Evolutionary conservation across 495 filamentous ascomycete genomes (phyloP).

Genomic region (Cenococcum geophilum): DNA sequence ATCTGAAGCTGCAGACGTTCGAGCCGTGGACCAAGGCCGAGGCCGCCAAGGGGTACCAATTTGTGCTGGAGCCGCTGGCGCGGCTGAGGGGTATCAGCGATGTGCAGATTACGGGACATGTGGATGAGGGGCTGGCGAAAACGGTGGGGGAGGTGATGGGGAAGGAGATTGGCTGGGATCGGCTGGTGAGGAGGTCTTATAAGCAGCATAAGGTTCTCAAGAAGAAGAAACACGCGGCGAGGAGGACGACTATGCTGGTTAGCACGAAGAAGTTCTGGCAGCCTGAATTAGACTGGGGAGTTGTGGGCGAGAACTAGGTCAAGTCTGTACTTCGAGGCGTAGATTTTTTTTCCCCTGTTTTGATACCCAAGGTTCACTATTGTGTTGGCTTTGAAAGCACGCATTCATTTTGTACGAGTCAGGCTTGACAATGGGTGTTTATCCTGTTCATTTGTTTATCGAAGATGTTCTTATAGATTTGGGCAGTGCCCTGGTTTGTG

Average conservation of each 20-base stretch:
- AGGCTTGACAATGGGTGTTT: too few species aligned
- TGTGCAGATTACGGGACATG: neutral
- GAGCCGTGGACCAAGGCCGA: neutral
- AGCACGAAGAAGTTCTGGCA: slow-evolving; percentile 4
- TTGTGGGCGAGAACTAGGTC: neutral
- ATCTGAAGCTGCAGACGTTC: slow-evolving; percentile 1
- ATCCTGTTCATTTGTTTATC: too few species aligned
- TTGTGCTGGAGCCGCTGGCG: slow-evolving; percentile 5
- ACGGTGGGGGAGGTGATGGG: slow-evolving; percentile 1
- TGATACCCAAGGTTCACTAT: too few species aligned
- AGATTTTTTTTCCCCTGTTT: too few species aligned
- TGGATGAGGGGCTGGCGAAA: neutral
- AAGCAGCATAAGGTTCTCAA: neutral
- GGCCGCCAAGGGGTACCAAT: neutral
- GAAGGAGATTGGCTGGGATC: neutral
- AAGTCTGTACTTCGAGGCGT: too few species aligned
- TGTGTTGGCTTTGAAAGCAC: too few species aligned
- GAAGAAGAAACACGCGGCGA: slow-evolving; percentile 1
- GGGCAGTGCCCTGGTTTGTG: too few species aligned
- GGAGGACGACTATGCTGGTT: neutral
- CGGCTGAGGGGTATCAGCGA: neutral
- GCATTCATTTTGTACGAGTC: too few species aligned
- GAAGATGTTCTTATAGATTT: too few species aligned
- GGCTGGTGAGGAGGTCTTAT: neutral
- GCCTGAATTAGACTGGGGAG: slow-evolving; percentile 3